Percentiles rank a stretch among this genome's conserved stretches.
Evolutionary conservation across 2,329 filamentous ascomycete genomes (phyloP).

Genomic region (Fusarium succisae): DNA sequence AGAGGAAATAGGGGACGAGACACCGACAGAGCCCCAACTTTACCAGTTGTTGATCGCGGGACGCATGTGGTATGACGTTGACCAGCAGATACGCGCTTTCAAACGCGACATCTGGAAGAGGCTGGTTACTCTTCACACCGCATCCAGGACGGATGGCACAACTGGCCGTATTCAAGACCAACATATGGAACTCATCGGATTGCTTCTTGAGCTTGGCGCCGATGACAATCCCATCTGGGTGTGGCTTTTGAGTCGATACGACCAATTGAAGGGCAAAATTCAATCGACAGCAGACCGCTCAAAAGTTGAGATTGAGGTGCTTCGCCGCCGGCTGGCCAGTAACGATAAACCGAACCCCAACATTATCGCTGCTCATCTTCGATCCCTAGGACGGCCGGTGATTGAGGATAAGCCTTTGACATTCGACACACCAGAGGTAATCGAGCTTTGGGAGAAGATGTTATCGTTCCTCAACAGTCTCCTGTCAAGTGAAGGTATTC

Average conservation of each 20-base stretch:
- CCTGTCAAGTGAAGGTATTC: slow-evolving; percentile 79
- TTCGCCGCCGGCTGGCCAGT: slow-evolving; percentile 81
- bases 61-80: slow-evolving; percentile 94
- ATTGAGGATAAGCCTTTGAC: slow-evolving; percentile 68
- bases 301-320: slow-evolving; percentile 90
- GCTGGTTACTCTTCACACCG: slow-evolving; percentile 73
- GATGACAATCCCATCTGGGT: slow-evolving; percentile 97
- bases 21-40: slow-evolving; percentile 79
- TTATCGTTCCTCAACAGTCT: slow-evolving; percentile 77
- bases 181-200: slow-evolving; percentile 88
- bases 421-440: slow-evolving; percentile 81
- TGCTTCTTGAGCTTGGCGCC: slow-evolving; percentile 92
- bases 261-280: slow-evolving; percentile 89
- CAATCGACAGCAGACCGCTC: slow-evolving; percentile 82
- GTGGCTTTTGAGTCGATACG: slow-evolving; percentile 90
- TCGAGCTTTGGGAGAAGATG: slow-evolving; percentile 94
- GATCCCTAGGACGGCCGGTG: slow-evolving; percentile 74
- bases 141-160: slow-evolving; percentile 58
- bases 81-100: slow-evolving; percentile 84
- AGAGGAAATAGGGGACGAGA: slow-evolving; percentile 60
- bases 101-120: slow-evolving; percentile 91
- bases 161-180: slow-evolving; percentile 74
- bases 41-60: slow-evolving; percentile 89
- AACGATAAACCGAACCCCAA: slow-evolving; percentile 76
- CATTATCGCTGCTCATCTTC: slow-evolving; percentile 78